These are phyloP conservation scores for Podospora pseudocomata DNA, from an alignment of 495 filamentous ascomycete species.

Conservation along the genomic window DNA sequence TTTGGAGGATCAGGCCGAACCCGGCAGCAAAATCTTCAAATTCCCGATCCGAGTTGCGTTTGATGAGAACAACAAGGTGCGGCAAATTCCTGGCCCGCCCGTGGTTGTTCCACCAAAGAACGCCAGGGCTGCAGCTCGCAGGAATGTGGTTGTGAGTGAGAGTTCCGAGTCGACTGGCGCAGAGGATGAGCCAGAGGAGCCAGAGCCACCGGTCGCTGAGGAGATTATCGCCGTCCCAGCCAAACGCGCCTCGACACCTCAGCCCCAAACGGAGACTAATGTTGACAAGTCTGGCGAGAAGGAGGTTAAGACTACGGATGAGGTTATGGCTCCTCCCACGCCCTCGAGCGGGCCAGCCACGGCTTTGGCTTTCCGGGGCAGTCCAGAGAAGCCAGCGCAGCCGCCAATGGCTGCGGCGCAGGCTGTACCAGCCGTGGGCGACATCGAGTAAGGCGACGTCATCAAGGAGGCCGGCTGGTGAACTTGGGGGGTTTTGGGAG, in stretches of 20 bases:
- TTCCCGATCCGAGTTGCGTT: slow-evolving; percentile 44
- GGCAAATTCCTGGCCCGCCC: slow-evolving; percentile 25
- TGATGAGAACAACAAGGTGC: slow-evolving; percentile 31
- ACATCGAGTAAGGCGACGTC: slow-evolving; percentile 23
- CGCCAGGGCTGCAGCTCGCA: slow-evolving; percentile 24
- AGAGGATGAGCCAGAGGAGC: slow-evolving; percentile 10
- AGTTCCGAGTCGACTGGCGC: slow-evolving; percentile 23
- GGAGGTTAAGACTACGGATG: slow-evolving; percentile 6
- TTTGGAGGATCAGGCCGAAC: slow-evolving; percentile 42
- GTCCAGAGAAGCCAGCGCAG: slow-evolving; percentile 52
- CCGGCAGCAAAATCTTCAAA: slow-evolving; percentile 60
- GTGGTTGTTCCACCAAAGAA: slow-evolving; percentile 9
- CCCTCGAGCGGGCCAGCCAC: slow-evolving; percentile 34
- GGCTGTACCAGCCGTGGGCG: slow-evolving; percentile 30
- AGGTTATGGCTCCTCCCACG: slow-evolving; percentile 21
- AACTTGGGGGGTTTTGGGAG: background rate
- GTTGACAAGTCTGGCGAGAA: slow-evolving; percentile 3
- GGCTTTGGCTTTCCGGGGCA: slow-evolving; percentile 50
- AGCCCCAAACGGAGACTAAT: slow-evolving; percentile 4
- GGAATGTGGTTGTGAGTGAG: slow-evolving; percentile 33
- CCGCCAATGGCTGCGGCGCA: slow-evolving; percentile 30
- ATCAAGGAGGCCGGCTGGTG: background rate
- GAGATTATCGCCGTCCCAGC: slow-evolving; percentile 30
- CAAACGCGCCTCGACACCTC: slow-evolving; percentile 1
- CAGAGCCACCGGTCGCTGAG: slow-evolving; percentile 26